Percentiles rank a stretch among this genome's conserved stretches.
Conservation (phyloP, 1,284 basidiomycete species). For the Moniliophthora roreri region DNA sequence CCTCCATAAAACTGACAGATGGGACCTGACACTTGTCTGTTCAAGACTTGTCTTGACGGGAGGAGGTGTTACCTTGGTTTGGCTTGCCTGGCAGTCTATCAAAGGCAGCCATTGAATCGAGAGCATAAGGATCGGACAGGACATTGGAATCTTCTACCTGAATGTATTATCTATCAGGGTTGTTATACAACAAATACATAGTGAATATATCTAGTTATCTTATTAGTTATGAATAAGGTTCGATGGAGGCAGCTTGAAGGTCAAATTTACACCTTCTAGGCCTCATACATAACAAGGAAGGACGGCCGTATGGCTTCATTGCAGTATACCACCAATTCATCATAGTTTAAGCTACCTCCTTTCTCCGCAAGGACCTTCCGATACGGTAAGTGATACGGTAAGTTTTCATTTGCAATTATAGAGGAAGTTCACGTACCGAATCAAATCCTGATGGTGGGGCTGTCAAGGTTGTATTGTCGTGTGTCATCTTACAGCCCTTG, state of each 20-base stretch:
- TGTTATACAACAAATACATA: background rate
- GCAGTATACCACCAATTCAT: slow-evolving; percentile 63
- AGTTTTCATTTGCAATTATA: slow-evolving; percentile 1
- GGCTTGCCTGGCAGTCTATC: slow-evolving; percentile 50
- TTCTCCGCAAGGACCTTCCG: slow-evolving; percentile 59
- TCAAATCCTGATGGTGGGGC: slow-evolving; percentile 60
- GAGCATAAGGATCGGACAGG: background rate
- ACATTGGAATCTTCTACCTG: too few species aligned
- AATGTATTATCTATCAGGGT: too few species aligned
- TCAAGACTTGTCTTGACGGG: slow-evolving; percentile 45
- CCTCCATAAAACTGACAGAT: background rate
- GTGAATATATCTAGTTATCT: background rate
- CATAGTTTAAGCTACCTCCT: slow-evolving; percentile 60
- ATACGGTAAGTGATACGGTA: too few species aligned
- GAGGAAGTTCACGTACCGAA: slow-evolving; percentile 41
- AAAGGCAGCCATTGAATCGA: slow-evolving; percentile 16
- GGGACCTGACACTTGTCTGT: slow-evolving; percentile 10
- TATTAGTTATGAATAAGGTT: background rate
- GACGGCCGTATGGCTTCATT: slow-evolving; percentile 67
- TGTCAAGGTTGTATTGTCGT: slow-evolving; percentile 50
- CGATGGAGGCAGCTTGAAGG: background rate
- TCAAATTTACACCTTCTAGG: slow-evolving; percentile 21
- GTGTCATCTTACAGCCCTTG: slow-evolving; percentile 60
- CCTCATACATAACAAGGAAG: slow-evolving; percentile 61
- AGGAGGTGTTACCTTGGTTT: slow-evolving; percentile 42